A percentile compares a stretch with the other conserved stretches of the same genome.
Conservation (phyloP, 2,329 filamentous ascomycete genomes). For the Myriangium duriaei region DNA sequence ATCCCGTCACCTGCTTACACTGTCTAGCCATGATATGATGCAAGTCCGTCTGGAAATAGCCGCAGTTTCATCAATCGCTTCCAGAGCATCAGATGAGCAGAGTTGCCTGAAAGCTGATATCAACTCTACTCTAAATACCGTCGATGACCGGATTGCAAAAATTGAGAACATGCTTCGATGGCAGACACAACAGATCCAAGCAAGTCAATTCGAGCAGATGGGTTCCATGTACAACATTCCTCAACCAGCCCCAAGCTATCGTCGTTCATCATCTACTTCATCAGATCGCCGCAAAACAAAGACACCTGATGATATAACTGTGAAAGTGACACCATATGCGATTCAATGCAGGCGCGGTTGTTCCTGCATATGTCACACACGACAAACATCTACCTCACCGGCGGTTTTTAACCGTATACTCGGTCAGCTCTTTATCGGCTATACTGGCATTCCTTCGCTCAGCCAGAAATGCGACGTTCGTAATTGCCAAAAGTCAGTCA, state of each 20-base stretch:
- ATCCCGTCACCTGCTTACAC: slow-evolving; percentile 3
- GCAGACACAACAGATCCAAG: slow-evolving; percentile 17
- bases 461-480: slow-evolving; percentile 16
- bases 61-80: slow-evolving; percentile 17
- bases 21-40: slow-evolving; percentile 17
- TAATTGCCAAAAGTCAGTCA: slow-evolving; percentile 16
- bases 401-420: slow-evolving; percentile 16
- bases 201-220: slow-evolving; percentile 17
- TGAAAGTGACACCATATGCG: too few species aligned
- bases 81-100: slow-evolving; percentile 15
- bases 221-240: slow-evolving; percentile 14
- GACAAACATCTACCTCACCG: slow-evolving; percentile 15
- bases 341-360: slow-evolving; percentile 16
- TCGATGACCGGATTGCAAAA: slow-evolving; percentile 19
- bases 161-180: slow-evolving; percentile 18
- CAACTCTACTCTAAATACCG: slow-evolving; percentile 9
- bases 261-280: not conserved
- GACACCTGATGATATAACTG: too few species aligned
- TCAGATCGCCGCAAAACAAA: not conserved
- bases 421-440: slow-evolving; percentile 19
- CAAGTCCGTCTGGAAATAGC: slow-evolving; percentile 16
- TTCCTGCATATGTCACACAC: slow-evolving; percentile 16
- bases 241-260: slow-evolving; percentile 1
- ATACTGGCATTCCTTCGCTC: slow-evolving; percentile 19
- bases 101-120: slow-evolving; percentile 15